phyloP scores from a whole-genome alignment of 2,329 filamentous ascomycete species.

The Bipolaris victoriae region DNA sequence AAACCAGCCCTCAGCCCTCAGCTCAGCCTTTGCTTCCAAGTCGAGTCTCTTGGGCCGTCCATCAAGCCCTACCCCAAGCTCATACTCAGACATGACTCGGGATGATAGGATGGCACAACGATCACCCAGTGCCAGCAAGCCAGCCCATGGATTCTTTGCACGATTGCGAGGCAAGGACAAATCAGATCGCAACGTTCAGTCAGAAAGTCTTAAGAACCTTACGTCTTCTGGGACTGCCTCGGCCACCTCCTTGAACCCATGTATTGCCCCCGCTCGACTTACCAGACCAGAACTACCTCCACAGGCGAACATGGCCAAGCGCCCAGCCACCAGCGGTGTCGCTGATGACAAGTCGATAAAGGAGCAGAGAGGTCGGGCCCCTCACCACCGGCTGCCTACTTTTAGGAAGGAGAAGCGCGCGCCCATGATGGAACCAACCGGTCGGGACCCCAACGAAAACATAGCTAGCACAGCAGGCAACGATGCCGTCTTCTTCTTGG shows the following conservation, averaged over 20 bases:
- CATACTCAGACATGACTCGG: constrained; percentile 65
- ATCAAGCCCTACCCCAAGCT: constrained; percentile 81
- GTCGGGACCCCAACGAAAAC: constrained; percentile 55
- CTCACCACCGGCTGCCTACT: constrained; percentile 55
- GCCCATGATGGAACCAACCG: constrained; percentile 30
- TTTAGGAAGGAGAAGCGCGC: constrained; percentile 54
- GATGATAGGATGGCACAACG: constrained; percentile 54
- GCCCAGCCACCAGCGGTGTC: constrained; percentile 30
- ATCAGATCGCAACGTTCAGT: constrained; percentile 42
- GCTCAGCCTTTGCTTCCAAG: constrained; percentile 58
- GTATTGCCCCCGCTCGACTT: constrained; percentile 37
- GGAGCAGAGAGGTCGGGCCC: constrained; percentile 36
- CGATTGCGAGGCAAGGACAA: constrained; percentile 60
- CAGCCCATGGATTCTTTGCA: constrained; percentile 61
- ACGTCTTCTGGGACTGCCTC: constrained; percentile 38
- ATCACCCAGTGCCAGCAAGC: constrained; percentile 60
- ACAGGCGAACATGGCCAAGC: constrained; percentile 32
- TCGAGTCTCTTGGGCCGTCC: constrained; percentile 65
- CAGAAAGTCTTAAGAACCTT: constrained; percentile 50
- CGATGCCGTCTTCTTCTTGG: constrained; percentile 74
- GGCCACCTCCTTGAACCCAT: constrained; percentile 49
- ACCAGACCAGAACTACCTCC: constrained; percentile 40
- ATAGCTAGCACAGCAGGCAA: constrained; percentile 54
- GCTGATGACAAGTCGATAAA: constrained; percentile 32
- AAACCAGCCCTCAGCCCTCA: constrained; percentile 52